Conservation (phyloP, 495 filamentous ascomycete species). For the Alectoria sarmentosa region DNA sequence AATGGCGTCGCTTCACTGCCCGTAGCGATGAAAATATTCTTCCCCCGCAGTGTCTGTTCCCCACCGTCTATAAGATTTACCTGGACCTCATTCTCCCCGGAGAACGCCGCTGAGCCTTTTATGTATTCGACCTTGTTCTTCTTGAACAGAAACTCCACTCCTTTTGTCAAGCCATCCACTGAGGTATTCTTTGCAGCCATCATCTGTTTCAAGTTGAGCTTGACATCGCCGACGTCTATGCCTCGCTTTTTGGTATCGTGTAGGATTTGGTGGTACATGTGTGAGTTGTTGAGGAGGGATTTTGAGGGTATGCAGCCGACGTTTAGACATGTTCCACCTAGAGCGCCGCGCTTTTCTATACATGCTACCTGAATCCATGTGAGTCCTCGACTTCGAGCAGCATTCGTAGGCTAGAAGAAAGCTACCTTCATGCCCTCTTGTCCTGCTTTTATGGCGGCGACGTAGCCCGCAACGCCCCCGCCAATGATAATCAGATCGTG, state of each 20-base stretch:
- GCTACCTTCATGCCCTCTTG: slow-evolving; percentile 93
- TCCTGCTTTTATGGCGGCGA: slow-evolving; percentile 97
- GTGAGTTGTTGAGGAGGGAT: slow-evolving; percentile 98
- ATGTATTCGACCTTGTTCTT: slow-evolving; percentile 98
- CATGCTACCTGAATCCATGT: slow-evolving; percentile 66
- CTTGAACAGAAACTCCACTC: slow-evolving; percentile 95
- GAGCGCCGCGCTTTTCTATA: slow-evolving; percentile 94
- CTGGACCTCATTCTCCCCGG: slow-evolving; percentile 84
- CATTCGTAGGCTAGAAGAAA: not conserved
- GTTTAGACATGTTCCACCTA: slow-evolving; percentile 97
- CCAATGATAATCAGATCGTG: slow-evolving; percentile 93
- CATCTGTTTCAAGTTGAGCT: slow-evolving; percentile 89
- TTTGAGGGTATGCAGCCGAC: slow-evolving; percentile 99
- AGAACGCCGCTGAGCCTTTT: slow-evolving; percentile 83
- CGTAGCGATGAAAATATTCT: slow-evolving; percentile 97
- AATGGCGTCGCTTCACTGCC: slow-evolving; percentile 93
- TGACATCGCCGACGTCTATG: slow-evolving; percentile 93
- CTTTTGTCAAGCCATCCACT: slow-evolving; percentile 85
- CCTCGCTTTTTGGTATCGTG: slow-evolving; percentile 97
- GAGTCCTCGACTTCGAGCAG: slow-evolving; percentile 11
- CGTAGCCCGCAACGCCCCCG: slow-evolving; percentile 97
- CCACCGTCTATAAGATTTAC: slow-evolving; percentile 86
- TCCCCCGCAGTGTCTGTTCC: slow-evolving; percentile 73
- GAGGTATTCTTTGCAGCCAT: slow-evolving; percentile 97
- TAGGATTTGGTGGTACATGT: slow-evolving; percentile 94